Base-by-base conservation (phyloP, 306 rosid genomes). In the Quercus engelmannii region DNA sequence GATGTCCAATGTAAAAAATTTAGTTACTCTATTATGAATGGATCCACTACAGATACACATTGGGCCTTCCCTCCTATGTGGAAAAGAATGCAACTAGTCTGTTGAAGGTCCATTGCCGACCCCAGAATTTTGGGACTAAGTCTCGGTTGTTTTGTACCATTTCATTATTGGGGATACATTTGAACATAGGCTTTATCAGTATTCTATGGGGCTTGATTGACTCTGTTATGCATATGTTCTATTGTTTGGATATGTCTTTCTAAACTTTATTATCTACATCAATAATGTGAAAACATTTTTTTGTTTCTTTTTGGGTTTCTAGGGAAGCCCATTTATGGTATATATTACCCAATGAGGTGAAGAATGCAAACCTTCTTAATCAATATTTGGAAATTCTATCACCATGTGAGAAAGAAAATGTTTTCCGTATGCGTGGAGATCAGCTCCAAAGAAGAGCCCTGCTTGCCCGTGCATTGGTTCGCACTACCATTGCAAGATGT, bases 301-400 rank as follows among this genome's bases (percentile, higher is more conserved):
- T 19, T 43, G 19, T 54, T 72, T 72, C 63, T 79, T 67, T 35
- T 72, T 71, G 84, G 81, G 67, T 75, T 71, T 83, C 77, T 68
- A 94, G 97, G 92, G 97, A 94, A 86, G 85, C 90, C 62, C 97
- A 92, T 85, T 82, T 94, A 62, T 94, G 99, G 99, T 92, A 91
- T 83, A 80, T 90, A 61, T 71, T 91, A 64, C 97, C 97, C 38
- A 81, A 91, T 57, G 97, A 92, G 80, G 88, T 94, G 38, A 90
- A 85, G 82, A 78, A 84, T 79, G 55, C 72, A 73, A 77, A 73
- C 67, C 89, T 92, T 58, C 72, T 91, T 88, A 90, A 87, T 80
- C 80, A 30, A 59, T 95, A 89, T 80, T 54, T 80, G 51, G 92
- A 91, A 81, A 80, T 95, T 75, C 76, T 95, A 75, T 85, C 99